A percentile compares a stretch with the other conserved stretches of the same genome.
Conservation (phyloP, 2,329 filamentous ascomycete genomes). For the Monosporascus sp. region DNA sequence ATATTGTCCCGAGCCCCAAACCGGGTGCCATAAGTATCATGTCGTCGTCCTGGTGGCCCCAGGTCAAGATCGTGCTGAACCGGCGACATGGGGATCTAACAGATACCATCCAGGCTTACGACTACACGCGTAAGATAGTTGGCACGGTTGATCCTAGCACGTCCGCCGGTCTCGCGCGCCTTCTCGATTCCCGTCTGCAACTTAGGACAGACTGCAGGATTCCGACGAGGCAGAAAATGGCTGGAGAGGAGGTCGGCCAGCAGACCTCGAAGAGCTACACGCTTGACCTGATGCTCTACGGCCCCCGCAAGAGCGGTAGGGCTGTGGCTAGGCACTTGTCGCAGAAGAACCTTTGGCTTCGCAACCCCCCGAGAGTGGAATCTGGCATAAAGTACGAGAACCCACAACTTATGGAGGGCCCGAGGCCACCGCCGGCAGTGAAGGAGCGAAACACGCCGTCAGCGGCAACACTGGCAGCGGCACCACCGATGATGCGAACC, state of each 20-base stretch:
- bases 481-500: slow-evolving; percentile 47
- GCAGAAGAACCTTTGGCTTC: slow-evolving; percentile 61
- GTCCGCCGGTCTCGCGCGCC: slow-evolving; percentile 60
- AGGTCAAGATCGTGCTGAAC: slow-evolving; percentile 66
- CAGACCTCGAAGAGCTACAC: slow-evolving; percentile 55
- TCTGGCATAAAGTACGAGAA: slow-evolving; percentile 68
- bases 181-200: slow-evolving; percentile 63
- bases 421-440: slow-evolving; percentile 33
- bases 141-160: slow-evolving; percentile 67
- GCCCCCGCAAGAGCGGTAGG: slow-evolving; percentile 59
- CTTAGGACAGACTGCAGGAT: slow-evolving; percentile 71
- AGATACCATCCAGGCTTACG: slow-evolving; percentile 64
- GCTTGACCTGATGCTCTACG: slow-evolving; percentile 74
- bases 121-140: slow-evolving; percentile 66
- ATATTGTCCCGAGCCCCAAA: slow-evolving; percentile 63
- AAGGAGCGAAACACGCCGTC: slow-evolving; percentile 19
- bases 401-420: slow-evolving; percentile 57
- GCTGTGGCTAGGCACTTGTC: slow-evolving; percentile 64
- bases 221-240: slow-evolving; percentile 56
- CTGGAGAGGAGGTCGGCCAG: slow-evolving; percentile 60
- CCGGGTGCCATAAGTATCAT: slow-evolving; percentile 55
- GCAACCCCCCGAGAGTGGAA: slow-evolving; percentile 60
- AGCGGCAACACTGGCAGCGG: slow-evolving; percentile 11
- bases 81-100: slow-evolving; percentile 50
- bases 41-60: slow-evolving; percentile 58